Evolutionary conservation across 257 asterid species (phyloP), one percentile per base, ranked within the genome.

Genomic region (Osmanthus fragrans): DNA sequence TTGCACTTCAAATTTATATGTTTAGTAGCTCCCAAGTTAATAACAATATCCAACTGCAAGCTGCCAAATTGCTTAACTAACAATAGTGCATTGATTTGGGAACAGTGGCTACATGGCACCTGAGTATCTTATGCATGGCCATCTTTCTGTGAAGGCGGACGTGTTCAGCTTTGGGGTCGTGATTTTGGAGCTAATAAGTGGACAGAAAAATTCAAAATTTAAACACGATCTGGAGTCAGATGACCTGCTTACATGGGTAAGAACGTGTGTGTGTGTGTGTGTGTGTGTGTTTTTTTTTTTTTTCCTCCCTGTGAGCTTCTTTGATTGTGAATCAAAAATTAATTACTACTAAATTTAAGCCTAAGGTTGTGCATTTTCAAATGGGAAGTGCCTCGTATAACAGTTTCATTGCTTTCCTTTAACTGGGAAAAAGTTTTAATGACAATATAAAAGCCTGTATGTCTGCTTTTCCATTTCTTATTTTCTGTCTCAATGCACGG

Each of bases 101-200:
- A 78, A 81, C 88, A 96, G 99, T 74, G 99, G 99, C 77, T 93
- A 96, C 86, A 90, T 93, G 99, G 99, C 99, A 25, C 99, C 98
- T 1, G 98, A 96, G 84, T 96, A 93, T 84, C 85, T 92, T 84
- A 78, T 90, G 96, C 85, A 86, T 40, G 99, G 98, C 33, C 77
- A 51, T 27, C 93, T 93, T 82, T 90, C 98, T 7, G 86, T 84
- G 67, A 96, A 86, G 81, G 97, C 91, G 11, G 99, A 96, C 67
- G 94, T 96, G 8, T 96, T 88, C 82, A 96, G 99, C 83, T 96
- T 88, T 23, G 99, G 99, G 33, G 99, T 96, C 56, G 92, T 93
- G 77, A 77, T 93, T 83, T 88, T 96, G 73, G 99, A 96, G 97
- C 87, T 96, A 73, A 82, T 96, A 63, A 92, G 97, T 60, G 99